These are phyloP conservation scores for Penstemon newberryi DNA, from an alignment of 257 asterid genomes.

Conservation along the genomic window DNA sequence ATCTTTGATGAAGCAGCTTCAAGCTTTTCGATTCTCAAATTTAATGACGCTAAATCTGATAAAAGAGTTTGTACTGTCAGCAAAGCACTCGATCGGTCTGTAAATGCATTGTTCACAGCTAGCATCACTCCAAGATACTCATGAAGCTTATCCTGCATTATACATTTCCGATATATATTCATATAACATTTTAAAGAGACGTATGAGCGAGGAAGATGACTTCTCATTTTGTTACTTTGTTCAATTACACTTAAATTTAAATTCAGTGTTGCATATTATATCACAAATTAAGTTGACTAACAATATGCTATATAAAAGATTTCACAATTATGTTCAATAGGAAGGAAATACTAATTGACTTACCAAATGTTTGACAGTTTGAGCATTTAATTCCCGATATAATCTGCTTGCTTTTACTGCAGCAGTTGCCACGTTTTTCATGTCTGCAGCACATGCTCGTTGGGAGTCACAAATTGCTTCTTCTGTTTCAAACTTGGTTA, in stretches of 20 bases:
- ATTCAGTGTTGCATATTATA: not conserved
- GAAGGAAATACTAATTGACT: slow-evolving; percentile 20
- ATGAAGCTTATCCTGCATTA: slow-evolving; percentile 84
- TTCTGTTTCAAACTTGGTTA: slow-evolving; percentile 93
- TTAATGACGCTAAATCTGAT: slow-evolving; percentile 73
- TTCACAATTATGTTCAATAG: slow-evolving; percentile 2
- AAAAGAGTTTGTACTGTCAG: slow-evolving; percentile 87
- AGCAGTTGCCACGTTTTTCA: slow-evolving; percentile 94
- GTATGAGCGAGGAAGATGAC: not conserved
- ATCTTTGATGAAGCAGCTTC: slow-evolving; percentile 92
- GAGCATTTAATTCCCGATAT: slow-evolving; percentile 87
- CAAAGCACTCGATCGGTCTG: slow-evolving; percentile 87
- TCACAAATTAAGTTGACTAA: not conserved
- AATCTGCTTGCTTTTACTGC: slow-evolving; percentile 97
- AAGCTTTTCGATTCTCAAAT: slow-evolving; percentile 81
- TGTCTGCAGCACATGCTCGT: slow-evolving; percentile 77
- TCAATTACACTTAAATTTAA: not conserved
- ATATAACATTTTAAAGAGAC: too few species aligned
- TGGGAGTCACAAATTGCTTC: slow-evolving; percentile 83
- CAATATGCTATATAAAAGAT: not conserved
- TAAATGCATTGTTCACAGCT: slow-evolving; percentile 86
- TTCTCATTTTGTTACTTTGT: not conserved
- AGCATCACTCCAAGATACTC: slow-evolving; percentile 92
- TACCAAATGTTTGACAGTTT: slow-evolving; percentile 96
- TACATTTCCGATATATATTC: slow-evolving; percentile 14